Evolutionary conservation across 2,329 filamentous ascomycete genomes (phyloP), one percentile per base, ranked within the genome.

Genomic region (Verticillium tricorpus): DNA sequence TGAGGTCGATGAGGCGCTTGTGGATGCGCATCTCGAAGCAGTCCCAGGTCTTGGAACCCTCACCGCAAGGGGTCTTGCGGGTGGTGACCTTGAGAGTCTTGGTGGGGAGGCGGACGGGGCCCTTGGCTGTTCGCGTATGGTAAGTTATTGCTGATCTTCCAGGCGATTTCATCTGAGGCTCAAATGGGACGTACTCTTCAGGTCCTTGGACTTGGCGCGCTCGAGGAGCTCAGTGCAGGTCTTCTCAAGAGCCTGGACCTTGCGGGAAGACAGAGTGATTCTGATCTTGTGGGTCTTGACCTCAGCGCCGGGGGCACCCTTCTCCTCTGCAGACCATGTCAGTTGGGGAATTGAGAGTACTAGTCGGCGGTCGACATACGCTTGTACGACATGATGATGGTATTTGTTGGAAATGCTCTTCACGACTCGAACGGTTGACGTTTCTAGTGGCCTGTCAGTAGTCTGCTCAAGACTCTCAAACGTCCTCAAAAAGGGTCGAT

Each of bases 21-120:
- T 97, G 93, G 80, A 97, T 96, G 84, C 94, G 90, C 93, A 99
- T 96, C 90, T 99, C 94, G 82, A 86, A 99, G 81, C 86, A 89
- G 80, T 98, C 95, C 95, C 95, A 99, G 77, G 95, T 99, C 92
- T 99, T 99, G 82, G 91, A 96, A 84, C 95, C 95, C 89, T 99
- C 95, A 91, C 95, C 95, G 84, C 91, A 40, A 80, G 95, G 95
- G 69, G 95, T 98, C 91, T 99, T 99, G 77, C 95, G 91, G 86
- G 95, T 97, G 79, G 91, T 92, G 86, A 97, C 88, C 87, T 95
- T 92, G 76, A 98, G 88, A 79, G 88, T 92, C 90, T 97, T 97
- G 85, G 93, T 97, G 74, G 95, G 93, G 75, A 97, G 90, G 77
- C 94, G 93, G 81, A 98, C 94, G 78, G 94, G 93, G 76, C 95